Conservation (phyloP, 2,329 filamentous ascomycete species). For the Epichloe glyceriae region DNA sequence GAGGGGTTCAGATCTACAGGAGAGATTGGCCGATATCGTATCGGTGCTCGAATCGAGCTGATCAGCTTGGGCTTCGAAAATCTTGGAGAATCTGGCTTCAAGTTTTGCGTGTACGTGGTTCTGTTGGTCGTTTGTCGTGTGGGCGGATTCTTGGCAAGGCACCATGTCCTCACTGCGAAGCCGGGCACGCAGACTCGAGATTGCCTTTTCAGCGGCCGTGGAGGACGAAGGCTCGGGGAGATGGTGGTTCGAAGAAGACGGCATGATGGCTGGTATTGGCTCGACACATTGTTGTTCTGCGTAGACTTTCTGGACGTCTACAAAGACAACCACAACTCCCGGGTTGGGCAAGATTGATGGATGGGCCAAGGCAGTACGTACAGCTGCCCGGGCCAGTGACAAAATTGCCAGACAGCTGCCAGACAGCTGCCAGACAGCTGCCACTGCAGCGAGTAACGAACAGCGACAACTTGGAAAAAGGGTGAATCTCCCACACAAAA, state of each 20-base stretch:
- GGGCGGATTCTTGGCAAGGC: neutral
- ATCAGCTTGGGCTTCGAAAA: neutral
- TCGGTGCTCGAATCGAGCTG: neutral
- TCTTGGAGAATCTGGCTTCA: constrained; percentile 10
- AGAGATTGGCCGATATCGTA: neutral
- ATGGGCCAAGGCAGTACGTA: neutral
- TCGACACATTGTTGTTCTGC: too few species aligned
- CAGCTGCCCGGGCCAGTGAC: neutral
- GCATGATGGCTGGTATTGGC: neutral
- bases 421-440: neutral
- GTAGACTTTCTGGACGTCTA: too few species aligned
- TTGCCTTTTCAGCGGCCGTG: constrained; percentile 4
- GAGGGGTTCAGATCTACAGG: neutral
- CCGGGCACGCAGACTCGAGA: constrained; percentile 14
- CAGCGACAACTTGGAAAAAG: too few species aligned
- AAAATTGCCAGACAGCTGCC: neutral
- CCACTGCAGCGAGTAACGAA: neutral
- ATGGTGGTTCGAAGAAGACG: constrained; percentile 7
- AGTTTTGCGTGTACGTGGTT: constrained; percentile 15
- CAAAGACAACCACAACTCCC: too few species aligned
- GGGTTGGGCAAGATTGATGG: too few species aligned
- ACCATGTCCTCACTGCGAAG: constrained; percentile 13
- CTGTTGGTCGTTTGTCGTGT: neutral
- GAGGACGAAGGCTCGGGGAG: constrained; percentile 1
- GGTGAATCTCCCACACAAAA: neutral